phyloP scores from a whole-genome alignment of 768 basidiomycete genomes.

The Boletus sensibilis region DNA sequence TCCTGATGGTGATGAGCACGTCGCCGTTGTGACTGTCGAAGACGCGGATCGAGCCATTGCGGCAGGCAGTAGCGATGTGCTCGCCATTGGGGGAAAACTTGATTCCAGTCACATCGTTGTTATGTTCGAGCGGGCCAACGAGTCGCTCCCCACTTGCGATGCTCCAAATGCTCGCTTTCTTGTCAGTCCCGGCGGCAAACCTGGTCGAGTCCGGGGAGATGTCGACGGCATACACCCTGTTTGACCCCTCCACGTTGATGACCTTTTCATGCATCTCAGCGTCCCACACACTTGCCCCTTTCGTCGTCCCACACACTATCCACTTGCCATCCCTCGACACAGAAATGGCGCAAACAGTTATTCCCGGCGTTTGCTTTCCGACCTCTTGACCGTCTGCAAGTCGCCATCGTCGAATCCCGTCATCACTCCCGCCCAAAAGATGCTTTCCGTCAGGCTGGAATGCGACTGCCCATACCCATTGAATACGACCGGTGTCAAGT shows the following conservation, averaged over 20 bases:
- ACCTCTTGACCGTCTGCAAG: background rate
- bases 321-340: background rate
- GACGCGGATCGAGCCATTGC: background rate
- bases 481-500: background rate
- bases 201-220: background rate
- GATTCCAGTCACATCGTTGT: accelerated
- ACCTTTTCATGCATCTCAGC: background rate
- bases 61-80: background rate
- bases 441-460: too few species aligned
- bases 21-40: background rate
- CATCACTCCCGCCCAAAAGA: too few species aligned
- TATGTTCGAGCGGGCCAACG: background rate
- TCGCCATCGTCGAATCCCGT: background rate
- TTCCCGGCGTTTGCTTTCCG: too few species aligned
- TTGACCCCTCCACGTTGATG: background rate
- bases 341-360: accelerated
- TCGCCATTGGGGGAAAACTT: background rate
- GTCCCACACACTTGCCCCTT: background rate
- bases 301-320: background rate
- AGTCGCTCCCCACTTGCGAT: background rate
- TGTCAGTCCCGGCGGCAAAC: background rate
- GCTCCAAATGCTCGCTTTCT: background rate
- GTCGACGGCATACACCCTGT: background rate
- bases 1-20: background rate
- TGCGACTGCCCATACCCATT: too few species aligned